Base-by-base conservation (phyloP, 257 asterid species). In the Datura wrightii region DNA sequence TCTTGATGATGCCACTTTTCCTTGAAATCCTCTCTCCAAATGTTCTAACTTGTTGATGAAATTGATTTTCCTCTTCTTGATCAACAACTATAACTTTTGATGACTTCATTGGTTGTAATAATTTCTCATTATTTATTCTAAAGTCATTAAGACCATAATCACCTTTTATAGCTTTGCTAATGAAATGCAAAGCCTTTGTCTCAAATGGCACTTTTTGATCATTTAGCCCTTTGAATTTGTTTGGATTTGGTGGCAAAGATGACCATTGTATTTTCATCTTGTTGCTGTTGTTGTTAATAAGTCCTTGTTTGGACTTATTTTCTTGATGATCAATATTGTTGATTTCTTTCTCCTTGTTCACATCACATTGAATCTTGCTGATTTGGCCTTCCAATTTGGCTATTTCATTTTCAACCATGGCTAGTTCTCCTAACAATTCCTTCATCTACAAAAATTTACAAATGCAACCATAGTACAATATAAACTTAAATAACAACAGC, bases 121-220 rank as follows among this genome's bases (percentile, higher is more conserved):
- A 7, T 80, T 89, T 94, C 3, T 90, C 92, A 19, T 67, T 82
- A 3, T 50, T 83, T 1, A 71, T 67, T 19, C 87, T 89, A 84
- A 93, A 91, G 87, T 93, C 94, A 56, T 86, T 89, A 16, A 90
- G 79, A 66, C 85, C 90, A 65, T 93, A 94, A 65, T 94, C 99
- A 70, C 98, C 97, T 84, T 92, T 94, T 10, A 94, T 94, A 63
- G 98, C 98, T 88, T 93, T 95, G 93, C 86, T 94, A 85, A 95
- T 94, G 86, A 95, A 95, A 89, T 93, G 97, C 87, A 94, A 84
- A 36, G 97, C 92, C 89, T 93, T 95, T 1, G 93, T 90, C 50
- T 95, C 97, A 41, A 93, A 95, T 5, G 90, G 48, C 2, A 79
- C 88, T 72, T 87, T 89, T 50, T 89, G 91, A 11, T 86, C 88